Percentiles rank a stretch among this genome's conserved stretches.
phyloP scores from a whole-genome alignment of 768 basidiomycete genomes.

The Daedaleopsis sinensis region DNA sequence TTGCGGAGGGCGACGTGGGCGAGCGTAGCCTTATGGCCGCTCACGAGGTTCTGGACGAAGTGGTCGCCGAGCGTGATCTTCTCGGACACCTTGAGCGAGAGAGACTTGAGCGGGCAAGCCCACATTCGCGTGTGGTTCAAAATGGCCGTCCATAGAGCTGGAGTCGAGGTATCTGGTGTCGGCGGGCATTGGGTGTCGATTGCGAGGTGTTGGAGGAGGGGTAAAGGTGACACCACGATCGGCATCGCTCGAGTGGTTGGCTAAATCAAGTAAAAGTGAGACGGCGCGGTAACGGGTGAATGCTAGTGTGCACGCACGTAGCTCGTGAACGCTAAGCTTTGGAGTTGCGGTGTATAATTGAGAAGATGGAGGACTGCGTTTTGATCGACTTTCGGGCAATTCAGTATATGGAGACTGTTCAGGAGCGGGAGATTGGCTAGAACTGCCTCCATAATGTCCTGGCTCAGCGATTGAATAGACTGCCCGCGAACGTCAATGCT shows the following conservation, averaged over 20 bases:
- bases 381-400: slow-evolving; percentile 62
- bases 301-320: slow-evolving; percentile 44
- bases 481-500: slow-evolving; percentile 29
- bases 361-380: slow-evolving; percentile 47
- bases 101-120: slow-evolving; percentile 38
- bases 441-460: slow-evolving; percentile 48
- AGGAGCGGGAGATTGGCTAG: slow-evolving; percentile 56
- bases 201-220: slow-evolving; percentile 51
- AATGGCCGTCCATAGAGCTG: slow-evolving; percentile 34
- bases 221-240: slow-evolving; percentile 35
- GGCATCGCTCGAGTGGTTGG: slow-evolving; percentile 36
- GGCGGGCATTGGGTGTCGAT: slow-evolving; percentile 49
- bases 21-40: slow-evolving; percentile 45
- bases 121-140: slow-evolving; percentile 33
- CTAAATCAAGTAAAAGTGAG: slow-evolving; percentile 24
- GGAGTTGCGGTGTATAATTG: slow-evolving; percentile 53
- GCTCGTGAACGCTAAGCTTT: slow-evolving; percentile 62
- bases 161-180: slow-evolving; percentile 22
- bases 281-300: slow-evolving; percentile 2
- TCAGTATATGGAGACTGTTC: slow-evolving; percentile 59
- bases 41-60: slow-evolving; percentile 47
- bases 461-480: slow-evolving; percentile 61
- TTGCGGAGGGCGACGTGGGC: slow-evolving; percentile 50
- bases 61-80: slow-evolving; percentile 39
- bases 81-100: slow-evolving; percentile 49